These are phyloP conservation scores for Petunia secreta DNA, from an alignment of 257 asterid species.

Conservation along the genomic window DNA sequence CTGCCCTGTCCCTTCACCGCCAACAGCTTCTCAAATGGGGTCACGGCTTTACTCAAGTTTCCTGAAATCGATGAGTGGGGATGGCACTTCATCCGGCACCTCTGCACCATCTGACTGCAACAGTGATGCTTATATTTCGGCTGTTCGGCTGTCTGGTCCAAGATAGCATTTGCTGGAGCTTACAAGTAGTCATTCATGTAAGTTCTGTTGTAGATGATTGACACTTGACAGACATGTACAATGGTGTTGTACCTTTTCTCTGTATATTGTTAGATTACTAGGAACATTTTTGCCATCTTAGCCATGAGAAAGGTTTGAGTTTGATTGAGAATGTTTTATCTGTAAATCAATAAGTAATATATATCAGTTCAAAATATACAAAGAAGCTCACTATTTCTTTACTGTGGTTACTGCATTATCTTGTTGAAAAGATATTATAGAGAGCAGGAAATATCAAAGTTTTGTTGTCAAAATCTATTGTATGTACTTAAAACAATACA, in stretches of 20 bases:
- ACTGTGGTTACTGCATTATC: neutral
- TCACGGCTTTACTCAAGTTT: slow-evolving; percentile 62
- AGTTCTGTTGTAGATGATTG: slow-evolving; percentile 27
- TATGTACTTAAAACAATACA: neutral
- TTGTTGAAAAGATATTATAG: neutral
- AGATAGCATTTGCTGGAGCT: slow-evolving; percentile 52
- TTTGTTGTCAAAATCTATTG: neutral
- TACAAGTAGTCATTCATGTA: slow-evolving; percentile 33
- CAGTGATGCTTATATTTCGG: slow-evolving; percentile 78
- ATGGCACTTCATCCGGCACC: slow-evolving; percentile 72
- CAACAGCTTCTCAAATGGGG: slow-evolving; percentile 64
- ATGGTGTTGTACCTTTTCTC: neutral
- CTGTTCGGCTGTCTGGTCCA: slow-evolving; percentile 92
- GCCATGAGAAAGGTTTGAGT: slow-evolving; percentile 30
- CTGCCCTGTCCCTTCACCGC: slow-evolving; percentile 73
- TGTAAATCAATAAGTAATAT: slow-evolving; percentile 42
- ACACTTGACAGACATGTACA: slow-evolving; percentile 26
- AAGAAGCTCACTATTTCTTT: neutral
- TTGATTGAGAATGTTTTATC: slow-evolving; percentile 34
- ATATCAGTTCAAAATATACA: slow-evolving; percentile 7
- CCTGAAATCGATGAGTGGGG: slow-evolving; percentile 65
- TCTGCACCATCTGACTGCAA: slow-evolving; percentile 71
- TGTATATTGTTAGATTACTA: slow-evolving; percentile 41
- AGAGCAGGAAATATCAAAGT: neutral
- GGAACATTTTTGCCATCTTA: slow-evolving; percentile 46